Percentiles rank a stretch among this genome's conserved stretches.
Evolutionary conservation across 768 basidiomycete genomes (phyloP).

Genomic region (Megacollybia marginata): DNA sequence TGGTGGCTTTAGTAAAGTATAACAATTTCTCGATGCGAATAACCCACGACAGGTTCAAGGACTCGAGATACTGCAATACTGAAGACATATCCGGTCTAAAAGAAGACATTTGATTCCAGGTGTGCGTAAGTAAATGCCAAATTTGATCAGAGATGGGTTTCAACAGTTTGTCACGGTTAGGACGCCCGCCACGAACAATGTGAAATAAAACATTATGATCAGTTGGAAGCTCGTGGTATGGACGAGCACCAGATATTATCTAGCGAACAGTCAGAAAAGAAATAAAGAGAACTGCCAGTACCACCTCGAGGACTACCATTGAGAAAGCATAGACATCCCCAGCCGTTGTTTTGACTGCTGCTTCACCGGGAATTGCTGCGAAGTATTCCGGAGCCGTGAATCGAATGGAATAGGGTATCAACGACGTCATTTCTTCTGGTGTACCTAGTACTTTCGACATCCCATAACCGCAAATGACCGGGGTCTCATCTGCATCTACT

Average conservation of each 20-base stretch:
- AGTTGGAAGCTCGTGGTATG: not conserved
- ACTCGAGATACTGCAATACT: not conserved
- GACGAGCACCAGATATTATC: not conserved
- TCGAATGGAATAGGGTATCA: slow-evolving; percentile 3
- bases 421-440: not conserved
- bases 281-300: not conserved
- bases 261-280: not conserved
- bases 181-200: not conserved
- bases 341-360: not conserved
- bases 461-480: slow-evolving; percentile 8
- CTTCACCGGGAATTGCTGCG: not conserved
- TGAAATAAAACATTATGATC: not conserved
- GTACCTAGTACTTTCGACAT: not conserved
- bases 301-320: slow-evolving; percentile 9
- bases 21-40: too few relatives aligned
- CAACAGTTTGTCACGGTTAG: not conserved
- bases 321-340: slow-evolving; percentile 9
- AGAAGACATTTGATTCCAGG: not conserved
- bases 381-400: slow-evolving; percentile 8
- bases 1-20: too few relatives aligned
- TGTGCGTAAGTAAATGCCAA: not conserved
- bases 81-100: not conserved
- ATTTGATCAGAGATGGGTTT: not conserved
- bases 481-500: not conserved
- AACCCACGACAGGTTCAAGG: too few relatives aligned